Evolutionary conservation across 768 basidiomycete species (phyloP).

Genomic region (Leccinum imitatum): DNA sequence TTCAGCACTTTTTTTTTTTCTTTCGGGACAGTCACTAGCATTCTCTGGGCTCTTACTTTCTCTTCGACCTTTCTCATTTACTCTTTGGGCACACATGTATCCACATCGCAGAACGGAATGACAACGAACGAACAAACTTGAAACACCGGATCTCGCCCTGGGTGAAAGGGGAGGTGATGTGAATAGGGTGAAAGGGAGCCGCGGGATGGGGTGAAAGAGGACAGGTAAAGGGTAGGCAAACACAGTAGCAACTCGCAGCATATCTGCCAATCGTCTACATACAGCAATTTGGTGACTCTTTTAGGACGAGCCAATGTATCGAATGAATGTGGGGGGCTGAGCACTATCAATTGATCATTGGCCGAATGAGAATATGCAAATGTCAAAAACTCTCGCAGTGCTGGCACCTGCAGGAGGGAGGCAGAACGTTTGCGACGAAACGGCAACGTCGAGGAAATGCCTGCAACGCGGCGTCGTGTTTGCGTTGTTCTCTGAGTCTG

Average conservation of each 20-base stretch:
- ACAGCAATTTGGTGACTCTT: not conserved
- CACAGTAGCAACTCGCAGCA: not conserved
- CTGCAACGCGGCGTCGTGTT: not conserved
- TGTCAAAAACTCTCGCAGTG: not conserved
- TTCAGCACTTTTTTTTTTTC: conserved; percentile 2
- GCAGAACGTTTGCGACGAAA: not conserved
- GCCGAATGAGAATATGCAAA: not conserved
- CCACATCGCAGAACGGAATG: conserved; percentile 1
- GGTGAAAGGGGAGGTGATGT: not conserved
- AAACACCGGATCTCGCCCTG: conserved; percentile 6
- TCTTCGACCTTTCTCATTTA: not conserved
- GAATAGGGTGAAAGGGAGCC: not conserved
- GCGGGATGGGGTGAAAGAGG: not conserved
- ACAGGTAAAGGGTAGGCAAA: not conserved
- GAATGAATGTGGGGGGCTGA: not conserved
- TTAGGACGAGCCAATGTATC: not conserved
- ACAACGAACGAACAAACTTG: not conserved
- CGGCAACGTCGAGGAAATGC: not conserved
- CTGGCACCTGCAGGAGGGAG: not conserved
- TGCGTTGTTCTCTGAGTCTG: not conserved
- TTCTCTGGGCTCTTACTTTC: not conserved
- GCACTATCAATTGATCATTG: not conserved
- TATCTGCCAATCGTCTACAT: conserved; percentile 1
- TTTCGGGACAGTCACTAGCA: conserved; percentile 11
- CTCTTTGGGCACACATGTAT: not conserved